Evolutionary conservation across 805 yeast species (phyloP).

Genomic region (Cyberlindnera mycetangii): DNA sequence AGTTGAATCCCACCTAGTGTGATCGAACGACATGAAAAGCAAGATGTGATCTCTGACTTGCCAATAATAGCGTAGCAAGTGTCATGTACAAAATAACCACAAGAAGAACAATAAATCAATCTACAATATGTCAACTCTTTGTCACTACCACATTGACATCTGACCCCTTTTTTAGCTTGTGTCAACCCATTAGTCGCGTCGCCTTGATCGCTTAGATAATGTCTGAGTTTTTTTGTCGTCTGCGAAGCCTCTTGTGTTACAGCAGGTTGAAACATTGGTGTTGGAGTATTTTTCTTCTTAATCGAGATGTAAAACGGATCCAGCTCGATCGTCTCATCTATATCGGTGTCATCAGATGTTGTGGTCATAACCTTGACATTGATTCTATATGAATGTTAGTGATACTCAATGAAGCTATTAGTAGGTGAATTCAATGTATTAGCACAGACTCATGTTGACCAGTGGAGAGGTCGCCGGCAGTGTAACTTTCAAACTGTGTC

Average conservation of each 20-base stretch:
- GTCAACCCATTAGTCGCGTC: slow-evolving; percentile 30
- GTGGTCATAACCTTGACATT: slow-evolving; percentile 31
- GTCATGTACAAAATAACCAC: slow-evolving; percentile 33
- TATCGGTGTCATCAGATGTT: slow-evolving; percentile 2
- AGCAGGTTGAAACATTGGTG: slow-evolving; percentile 1
- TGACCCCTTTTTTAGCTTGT: slow-evolving; percentile 22
- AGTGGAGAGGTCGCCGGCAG: slow-evolving; percentile 33
- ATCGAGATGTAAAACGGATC: slow-evolving; percentile 22
- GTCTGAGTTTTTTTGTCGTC: slow-evolving; percentile 31
- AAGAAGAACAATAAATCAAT: slow-evolving; percentile 28
- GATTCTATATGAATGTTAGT: slow-evolving; percentile 17
- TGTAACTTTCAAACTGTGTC: slow-evolving; percentile 6
- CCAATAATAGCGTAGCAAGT: slow-evolving; percentile 32
- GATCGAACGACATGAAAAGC: slow-evolving; percentile 29
- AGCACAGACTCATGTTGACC: slow-evolving; percentile 26
- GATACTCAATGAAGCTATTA: not conserved
- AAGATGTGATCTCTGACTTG: slow-evolving; percentile 19
- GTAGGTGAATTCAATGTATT: not conserved
- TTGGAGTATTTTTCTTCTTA: not conserved
- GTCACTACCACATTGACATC: slow-evolving; percentile 32
- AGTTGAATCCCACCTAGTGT: slow-evolving; percentile 17
- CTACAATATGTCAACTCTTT: slow-evolving; percentile 16
- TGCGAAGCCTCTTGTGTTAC: slow-evolving; percentile 28
- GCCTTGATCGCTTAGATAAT: slow-evolving; percentile 23
- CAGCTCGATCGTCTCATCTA: slow-evolving; percentile 13